Evolutionary conservation across 2,329 filamentous ascomycete genomes (phyloP).

Genomic region (Coniella lustricola): DNA sequence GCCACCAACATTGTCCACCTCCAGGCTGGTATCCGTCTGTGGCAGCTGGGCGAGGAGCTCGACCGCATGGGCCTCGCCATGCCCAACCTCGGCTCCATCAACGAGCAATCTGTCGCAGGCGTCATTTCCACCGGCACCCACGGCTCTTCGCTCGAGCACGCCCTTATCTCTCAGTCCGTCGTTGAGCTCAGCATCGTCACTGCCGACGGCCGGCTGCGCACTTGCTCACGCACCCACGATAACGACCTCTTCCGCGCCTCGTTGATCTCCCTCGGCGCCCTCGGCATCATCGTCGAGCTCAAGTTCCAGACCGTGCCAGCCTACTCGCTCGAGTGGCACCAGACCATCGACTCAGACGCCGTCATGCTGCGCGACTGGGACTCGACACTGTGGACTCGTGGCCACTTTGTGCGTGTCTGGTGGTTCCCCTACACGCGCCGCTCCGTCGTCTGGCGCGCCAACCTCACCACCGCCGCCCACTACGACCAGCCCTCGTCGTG

Average conservation of each 20-base stretch:
- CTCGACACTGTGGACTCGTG: slow-evolving; percentile 67
- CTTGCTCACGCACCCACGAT: slow-evolving; percentile 62
- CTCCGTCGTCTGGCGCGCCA: slow-evolving; percentile 84
- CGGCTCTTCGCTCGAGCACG: slow-evolving; percentile 77
- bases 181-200: slow-evolving; percentile 71
- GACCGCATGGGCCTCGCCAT: slow-evolving; percentile 73
- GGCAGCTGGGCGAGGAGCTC: slow-evolving; percentile 64
- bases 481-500: slow-evolving; percentile 59
- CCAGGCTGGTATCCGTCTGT: slow-evolving; percentile 82
- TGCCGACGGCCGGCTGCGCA: slow-evolving; percentile 66
- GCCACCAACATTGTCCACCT: slow-evolving; percentile 63
- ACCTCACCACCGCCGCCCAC: slow-evolving; percentile 60
- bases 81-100: slow-evolving; percentile 90
- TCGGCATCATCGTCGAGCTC: slow-evolving; percentile 87
- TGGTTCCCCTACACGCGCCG: slow-evolving; percentile 92
- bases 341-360: slow-evolving; percentile 65
- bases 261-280: slow-evolving; percentile 76
- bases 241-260: slow-evolving; percentile 81
- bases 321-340: slow-evolving; percentile 81
- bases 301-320: slow-evolving; percentile 74
- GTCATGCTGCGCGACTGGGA: slow-evolving; percentile 67
- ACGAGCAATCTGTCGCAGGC: slow-evolving; percentile 86
- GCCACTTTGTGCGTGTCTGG: slow-evolving; percentile 91
- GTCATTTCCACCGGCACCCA: slow-evolving; percentile 92
- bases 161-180: slow-evolving; percentile 75